Percentiles rank a stretch among this genome's conserved stretches.
These are phyloP conservation scores for Xylariaceae sp. DNA, from an alignment of 2,329 filamentous ascomycete species.

Conservation along the genomic window DNA sequence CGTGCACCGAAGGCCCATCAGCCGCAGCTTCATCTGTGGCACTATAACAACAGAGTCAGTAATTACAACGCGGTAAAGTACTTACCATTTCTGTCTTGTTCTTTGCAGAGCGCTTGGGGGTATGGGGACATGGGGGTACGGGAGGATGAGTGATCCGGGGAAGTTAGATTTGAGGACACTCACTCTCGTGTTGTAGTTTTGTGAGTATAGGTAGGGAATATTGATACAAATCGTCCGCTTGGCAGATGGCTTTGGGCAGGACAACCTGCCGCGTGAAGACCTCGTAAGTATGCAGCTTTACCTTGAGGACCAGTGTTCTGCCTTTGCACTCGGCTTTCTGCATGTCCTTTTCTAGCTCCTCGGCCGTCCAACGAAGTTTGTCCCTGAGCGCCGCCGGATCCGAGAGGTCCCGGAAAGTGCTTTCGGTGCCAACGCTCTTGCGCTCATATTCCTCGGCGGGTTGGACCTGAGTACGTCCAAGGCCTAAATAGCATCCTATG, in stretches of 20 bases:
- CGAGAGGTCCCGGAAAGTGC: slow-evolving; percentile 79
- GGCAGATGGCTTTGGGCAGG: slow-evolving; percentile 65
- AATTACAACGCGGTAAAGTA: neutral
- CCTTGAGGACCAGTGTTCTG: slow-evolving; percentile 83
- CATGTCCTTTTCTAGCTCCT: slow-evolving; percentile 84
- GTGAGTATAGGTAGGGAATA: slow-evolving; percentile 76
- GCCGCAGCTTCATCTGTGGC: slow-evolving; percentile 69
- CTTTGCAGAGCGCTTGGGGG: neutral
- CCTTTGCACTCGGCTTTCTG: slow-evolving; percentile 77
- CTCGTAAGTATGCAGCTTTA: slow-evolving; percentile 93
- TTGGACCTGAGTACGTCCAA: slow-evolving; percentile 79
- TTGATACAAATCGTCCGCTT: slow-evolving; percentile 78
- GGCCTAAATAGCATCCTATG: slow-evolving; percentile 75
- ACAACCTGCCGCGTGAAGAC: slow-evolving; percentile 79
- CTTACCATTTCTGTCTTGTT: neutral
- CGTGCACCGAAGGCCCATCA: slow-evolving; percentile 87
- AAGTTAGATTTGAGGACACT: neutral
- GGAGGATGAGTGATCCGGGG: neutral
- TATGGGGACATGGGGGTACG: neutral
- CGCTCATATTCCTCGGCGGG: slow-evolving; percentile 86
- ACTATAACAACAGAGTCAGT: slow-evolving; percentile 32
- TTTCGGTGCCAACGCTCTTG: slow-evolving; percentile 91
- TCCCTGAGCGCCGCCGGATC: slow-evolving; percentile 64
- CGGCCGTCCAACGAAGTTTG: slow-evolving; percentile 75
- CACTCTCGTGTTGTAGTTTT: slow-evolving; percentile 74